Base-by-base conservation (phyloP, 1,284 basidiomycete species). In the Irpex sp. region DNA sequence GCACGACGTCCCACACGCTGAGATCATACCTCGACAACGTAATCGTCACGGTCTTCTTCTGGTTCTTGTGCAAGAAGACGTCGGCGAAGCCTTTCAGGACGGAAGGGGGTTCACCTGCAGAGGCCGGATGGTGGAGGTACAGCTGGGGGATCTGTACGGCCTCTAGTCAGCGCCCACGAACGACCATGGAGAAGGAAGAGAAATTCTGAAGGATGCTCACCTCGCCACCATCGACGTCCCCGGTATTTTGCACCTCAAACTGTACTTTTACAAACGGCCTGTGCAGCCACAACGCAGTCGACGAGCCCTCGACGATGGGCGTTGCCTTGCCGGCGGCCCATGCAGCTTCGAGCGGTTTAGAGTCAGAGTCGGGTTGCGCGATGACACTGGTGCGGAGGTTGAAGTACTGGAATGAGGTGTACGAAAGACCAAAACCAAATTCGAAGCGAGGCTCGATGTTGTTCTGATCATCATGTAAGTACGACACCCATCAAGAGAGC, bases 361-460 rank as follows among this genome's bases (percentile, higher is more conserved):
- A 67, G 56, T 81, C 75, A 1, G 72, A 68, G 61, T 74, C 70
- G 19, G 74, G 49, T 64, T 70, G 61, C 33, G 47, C 36, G 7
- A 88, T 68, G 56, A 73, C 72, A 4, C 66, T 69, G 35, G 90
- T 74, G 0, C 72, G 64, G 5, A 94, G 73, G 19, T 79, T 72
- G 28, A 78, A 82, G 70, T 91, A 92, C 36, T 81, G 74, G 73
- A 96, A 97, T 0, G 75, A 81, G 39, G 94, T 90, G 77, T 96
- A 96, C 61, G 87, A 91, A 66, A 96, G 73, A 0, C 93, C 93
- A 71, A 85, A 93, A 0, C 93, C 93, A 71, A 94, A 95, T 68
- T 89, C 87, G 71, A 81, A 88, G 37, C 85, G 82, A 39, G 86
- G 85, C 18, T 77, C 76, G 63, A 88, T 84, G 61, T 82, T 79